Conservation (phyloP, 495 filamentous ascomycete genomes). For the Trichocladium antarcticum region DNA sequence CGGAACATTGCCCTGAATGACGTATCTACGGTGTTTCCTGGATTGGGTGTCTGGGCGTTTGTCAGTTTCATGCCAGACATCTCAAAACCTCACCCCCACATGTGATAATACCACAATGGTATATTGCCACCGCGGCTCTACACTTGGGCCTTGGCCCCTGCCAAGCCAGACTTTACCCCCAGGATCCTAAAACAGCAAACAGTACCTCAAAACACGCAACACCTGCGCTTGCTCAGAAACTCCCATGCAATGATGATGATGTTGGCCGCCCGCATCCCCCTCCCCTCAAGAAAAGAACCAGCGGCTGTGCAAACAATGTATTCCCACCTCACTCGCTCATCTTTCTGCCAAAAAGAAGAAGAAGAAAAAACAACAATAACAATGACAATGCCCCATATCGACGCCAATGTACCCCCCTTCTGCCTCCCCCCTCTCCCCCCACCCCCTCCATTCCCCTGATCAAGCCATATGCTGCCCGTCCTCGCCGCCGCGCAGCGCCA, state of each 20-base stretch:
- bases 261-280: background rate
- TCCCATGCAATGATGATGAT: background rate
- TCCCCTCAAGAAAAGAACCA: no score
- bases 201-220: background rate
- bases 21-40: no score
- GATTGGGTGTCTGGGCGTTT: no score
- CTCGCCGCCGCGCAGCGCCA: constrained; percentile 81
- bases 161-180: background rate
- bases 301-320: background rate
- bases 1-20: no score
- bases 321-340: background rate
- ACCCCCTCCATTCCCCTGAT: background rate
- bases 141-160: no score
- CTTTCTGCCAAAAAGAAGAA: background rate
- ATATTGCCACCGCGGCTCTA: no score
- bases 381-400: background rate
- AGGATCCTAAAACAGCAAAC: background rate
- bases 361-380: background rate
- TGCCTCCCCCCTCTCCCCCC: background rate
- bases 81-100: no score
- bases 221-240: background rate
- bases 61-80: no score
- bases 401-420: background rate
- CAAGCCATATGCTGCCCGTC: constrained; percentile 43
- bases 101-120: no score